Evolutionary conservation across 768 basidiomycete species (phyloP), one percentile per base, ranked within the genome.

Genomic region (Lenzites betulinus): DNA sequence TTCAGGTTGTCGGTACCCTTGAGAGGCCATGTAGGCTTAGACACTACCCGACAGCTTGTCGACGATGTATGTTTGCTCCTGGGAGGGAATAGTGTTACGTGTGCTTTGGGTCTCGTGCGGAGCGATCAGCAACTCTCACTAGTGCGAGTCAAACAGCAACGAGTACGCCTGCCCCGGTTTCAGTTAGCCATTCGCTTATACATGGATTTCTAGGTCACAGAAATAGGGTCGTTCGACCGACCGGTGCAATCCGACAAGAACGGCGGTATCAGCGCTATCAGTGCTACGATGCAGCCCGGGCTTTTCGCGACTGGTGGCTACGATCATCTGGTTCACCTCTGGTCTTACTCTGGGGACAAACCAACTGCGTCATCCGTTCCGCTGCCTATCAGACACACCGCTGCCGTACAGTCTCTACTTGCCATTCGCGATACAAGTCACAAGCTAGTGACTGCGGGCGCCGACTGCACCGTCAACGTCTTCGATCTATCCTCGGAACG

Each of bases 241-340:
- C 67, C 66, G 1, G 18, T 23, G 7, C 58, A 59, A 8, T 22
- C 30, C 2, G 64, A 50, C 7, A 81, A 74, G 63, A 79, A 73
- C 60, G 65, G 70, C 15, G 82, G 81, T 3, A 73, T 77, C 26
- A 81, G 79, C 51, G 76, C 78, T 18, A 63, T 82, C 12, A 67
- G 77, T n/a, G 41, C 77, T 15, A 69, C 82, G 72, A 67, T 72
- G 66, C 77, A 76, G 35, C 74, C 77, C 13, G 65, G 70, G 38
- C 69, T 72, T 69, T 83, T 83, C 67, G 80, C 74, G 3, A 83
- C 75, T 9, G 83, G 81, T 25, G 81, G 82, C 6, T 75, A 80
- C 48, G 81, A 83, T 66, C 81, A 81, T 54, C 54, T 64, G 38
- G 74, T 83, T 18, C 81, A 81, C 57, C 66, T 82, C 7, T 83